Conservation (phyloP, 2,329 filamentous ascomycete genomes). For the Sporothrix variecibatus region DNA sequence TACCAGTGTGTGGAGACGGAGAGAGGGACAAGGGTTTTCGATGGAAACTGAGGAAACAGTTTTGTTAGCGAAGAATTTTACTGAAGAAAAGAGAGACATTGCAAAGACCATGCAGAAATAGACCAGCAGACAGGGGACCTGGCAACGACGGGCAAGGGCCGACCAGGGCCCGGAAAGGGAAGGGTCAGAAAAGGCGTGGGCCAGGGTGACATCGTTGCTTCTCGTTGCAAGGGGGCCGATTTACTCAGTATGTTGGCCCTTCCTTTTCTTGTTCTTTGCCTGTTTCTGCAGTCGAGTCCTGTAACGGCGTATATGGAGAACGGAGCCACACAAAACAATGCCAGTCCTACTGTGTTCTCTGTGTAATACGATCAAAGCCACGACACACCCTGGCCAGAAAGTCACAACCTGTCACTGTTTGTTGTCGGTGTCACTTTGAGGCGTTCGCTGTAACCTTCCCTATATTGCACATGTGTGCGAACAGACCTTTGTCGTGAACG, state of each 20-base stretch:
- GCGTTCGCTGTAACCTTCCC: conserved; percentile 4
- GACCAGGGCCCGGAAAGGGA: background rate
- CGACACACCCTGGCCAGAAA: too few species aligned
- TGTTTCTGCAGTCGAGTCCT: background rate
- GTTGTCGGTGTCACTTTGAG: background rate
- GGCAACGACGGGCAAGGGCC: background rate
- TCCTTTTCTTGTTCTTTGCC: background rate
- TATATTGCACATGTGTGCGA: conserved; percentile 6
- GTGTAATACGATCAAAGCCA: too few species aligned
- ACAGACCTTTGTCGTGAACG: background rate
- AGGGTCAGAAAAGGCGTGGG: background rate
- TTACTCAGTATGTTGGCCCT: too few species aligned
- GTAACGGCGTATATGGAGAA: too few species aligned
- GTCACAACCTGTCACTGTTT: background rate
- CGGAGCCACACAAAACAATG: too few species aligned
- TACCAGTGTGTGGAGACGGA: conserved; percentile 2
- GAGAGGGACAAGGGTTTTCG: background rate
- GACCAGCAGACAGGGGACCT: background rate
- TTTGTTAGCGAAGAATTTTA: too few species aligned
- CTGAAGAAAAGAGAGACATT: background rate
- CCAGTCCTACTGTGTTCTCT: too few species aligned
- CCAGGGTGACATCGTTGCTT: background rate
- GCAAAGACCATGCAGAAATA: too few species aligned
- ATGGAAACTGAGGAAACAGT: too few species aligned
- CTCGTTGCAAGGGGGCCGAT: too few species aligned